Base-by-base conservation (phyloP, 768 basidiomycete species). In the Rhizopogon sp. region DNA sequence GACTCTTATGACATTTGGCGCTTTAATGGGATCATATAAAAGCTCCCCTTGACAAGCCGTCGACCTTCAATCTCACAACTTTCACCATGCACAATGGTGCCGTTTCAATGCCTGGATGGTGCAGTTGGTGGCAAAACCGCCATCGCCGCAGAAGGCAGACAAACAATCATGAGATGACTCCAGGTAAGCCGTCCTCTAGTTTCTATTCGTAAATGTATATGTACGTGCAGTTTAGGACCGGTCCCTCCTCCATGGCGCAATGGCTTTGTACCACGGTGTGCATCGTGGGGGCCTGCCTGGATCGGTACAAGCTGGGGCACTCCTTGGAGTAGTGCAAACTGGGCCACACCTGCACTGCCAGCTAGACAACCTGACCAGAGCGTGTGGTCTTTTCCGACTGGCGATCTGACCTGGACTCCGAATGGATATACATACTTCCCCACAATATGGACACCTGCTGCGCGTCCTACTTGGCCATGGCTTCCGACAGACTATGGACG, bases 401-500 rank as follows among this genome's bases (percentile, higher is more conserved):
- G 67, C 1, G 55, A 60, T 11, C 40, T 69, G 49, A 58, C 67
- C 7, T 69, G 67, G 67, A 60, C 54, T 6, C 68, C 65, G 7
- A 64, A 66, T 10, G 52, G 52, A 16, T 58, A 22, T 16, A 58
- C 61, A 7, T 28, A 41, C 10, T 11, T 52, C n/a, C 39, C 55
- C 9, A 6, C 16, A 20, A n/a, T 28, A 22, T 37, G 69, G 65
- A 57, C 60, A 1, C 65, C 65, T 3, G 65, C 64, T 7, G 58
- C 66, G 5, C 65, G 64, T 60, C 69, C 69, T 9, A 64, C 68
- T 5, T 40, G 67, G 10, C 59, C 67, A n/a, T 58, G 61, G 62
- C 39, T 58, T 7, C 49, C 20, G 14, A 33, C 11, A 39, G 28
- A 17, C 16, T 56, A 61, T 28, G 6, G 58, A 44, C 66, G 67